These are phyloP conservation scores for Cladophialophora bantiana DNA, from an alignment of 2,329 filamentous ascomycete species.

Conservation along the genomic window DNA sequence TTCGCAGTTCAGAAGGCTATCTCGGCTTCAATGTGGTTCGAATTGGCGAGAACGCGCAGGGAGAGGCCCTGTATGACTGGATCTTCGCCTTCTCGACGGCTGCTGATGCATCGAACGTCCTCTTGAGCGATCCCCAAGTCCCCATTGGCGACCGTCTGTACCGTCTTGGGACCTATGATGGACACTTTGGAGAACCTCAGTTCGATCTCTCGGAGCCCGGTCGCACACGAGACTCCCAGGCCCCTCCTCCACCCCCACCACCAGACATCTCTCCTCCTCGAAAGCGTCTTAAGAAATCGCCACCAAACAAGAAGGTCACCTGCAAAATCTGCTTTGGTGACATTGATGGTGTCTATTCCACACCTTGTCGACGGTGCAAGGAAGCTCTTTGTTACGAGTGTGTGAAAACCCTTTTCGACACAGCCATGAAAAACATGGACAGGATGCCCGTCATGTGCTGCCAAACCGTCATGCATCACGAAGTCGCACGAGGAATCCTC, in stretches of 20 bases:
- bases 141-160: slow-evolving; percentile 9
- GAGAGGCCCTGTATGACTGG: slow-evolving; percentile 17
- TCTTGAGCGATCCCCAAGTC: slow-evolving; percentile 17
- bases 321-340: slow-evolving; percentile 29
- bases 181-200: slow-evolving; percentile 10
- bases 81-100: slow-evolving; percentile 29
- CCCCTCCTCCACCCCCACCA: slow-evolving; percentile 1
- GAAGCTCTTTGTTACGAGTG: slow-evolving; percentile 31
- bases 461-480: slow-evolving; percentile 54
- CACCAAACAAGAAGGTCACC: neutral
- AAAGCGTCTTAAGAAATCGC: slow-evolving; percentile 19
- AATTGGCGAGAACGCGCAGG: neutral
- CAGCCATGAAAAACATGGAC: slow-evolving; percentile 28
- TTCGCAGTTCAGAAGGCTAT: slow-evolving; percentile 22
- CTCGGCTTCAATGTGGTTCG: slow-evolving; percentile 6
- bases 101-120: slow-evolving; percentile 25
- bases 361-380: slow-evolving; percentile 33
- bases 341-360: slow-evolving; percentile 26
- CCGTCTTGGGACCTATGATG: slow-evolving; percentile 11
- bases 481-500: slow-evolving; percentile 48
- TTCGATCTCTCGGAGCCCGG: slow-evolving; percentile 8
- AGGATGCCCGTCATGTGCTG: slow-evolving; percentile 45
- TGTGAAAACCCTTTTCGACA: slow-evolving; percentile 28
- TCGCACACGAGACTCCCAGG: neutral
- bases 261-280: slow-evolving; percentile 20